These are phyloP conservation scores for Geoglossum glabrum DNA, from an alignment of 495 filamentous ascomycete genomes.

Conservation along the genomic window DNA sequence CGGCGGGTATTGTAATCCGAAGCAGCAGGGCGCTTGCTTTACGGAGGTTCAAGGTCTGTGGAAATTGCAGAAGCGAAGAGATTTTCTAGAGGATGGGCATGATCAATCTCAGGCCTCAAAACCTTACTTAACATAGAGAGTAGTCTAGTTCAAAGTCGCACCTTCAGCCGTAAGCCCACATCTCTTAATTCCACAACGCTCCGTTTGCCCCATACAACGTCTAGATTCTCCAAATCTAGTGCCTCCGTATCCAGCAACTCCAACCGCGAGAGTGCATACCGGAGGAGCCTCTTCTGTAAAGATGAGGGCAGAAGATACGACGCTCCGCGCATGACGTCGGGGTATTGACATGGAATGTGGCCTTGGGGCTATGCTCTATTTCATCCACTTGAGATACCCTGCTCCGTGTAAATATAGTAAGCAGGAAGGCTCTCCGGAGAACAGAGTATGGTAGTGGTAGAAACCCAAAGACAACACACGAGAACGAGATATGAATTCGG, in stretches of 20 bases:
- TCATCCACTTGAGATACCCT: neutral
- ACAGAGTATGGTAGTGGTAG: neutral
- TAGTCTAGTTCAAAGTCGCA: constrained; percentile 18
- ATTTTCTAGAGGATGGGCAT: constrained; percentile 37
- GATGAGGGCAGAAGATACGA: constrained; percentile 43
- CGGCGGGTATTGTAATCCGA: constrained; percentile 58
- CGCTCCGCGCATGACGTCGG: neutral
- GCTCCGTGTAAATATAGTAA: neutral
- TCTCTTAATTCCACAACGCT: constrained; percentile 64
- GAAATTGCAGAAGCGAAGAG: constrained; percentile 48
- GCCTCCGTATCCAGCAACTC: constrained; percentile 68
- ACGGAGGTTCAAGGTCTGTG: constrained; percentile 41
- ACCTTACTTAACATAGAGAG: neutral
- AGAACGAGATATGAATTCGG: neutral
- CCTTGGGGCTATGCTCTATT: neutral
- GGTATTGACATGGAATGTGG: neutral
- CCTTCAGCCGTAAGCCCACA: constrained; percentile 55
- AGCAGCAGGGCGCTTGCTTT: constrained; percentile 51
- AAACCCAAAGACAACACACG: neutral
- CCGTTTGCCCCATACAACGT: constrained; percentile 54
- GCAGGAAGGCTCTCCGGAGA: neutral
- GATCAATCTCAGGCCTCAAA: constrained; percentile 1
- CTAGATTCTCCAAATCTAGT: constrained; percentile 57
- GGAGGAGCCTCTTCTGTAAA: constrained; percentile 64
- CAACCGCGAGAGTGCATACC: constrained; percentile 58